Percentiles rank a stretch among this genome's conserved stretches.
phyloP scores from a whole-genome alignment of 768 basidiomycete genomes.

The Peribolospora kevripleyi region DNA sequence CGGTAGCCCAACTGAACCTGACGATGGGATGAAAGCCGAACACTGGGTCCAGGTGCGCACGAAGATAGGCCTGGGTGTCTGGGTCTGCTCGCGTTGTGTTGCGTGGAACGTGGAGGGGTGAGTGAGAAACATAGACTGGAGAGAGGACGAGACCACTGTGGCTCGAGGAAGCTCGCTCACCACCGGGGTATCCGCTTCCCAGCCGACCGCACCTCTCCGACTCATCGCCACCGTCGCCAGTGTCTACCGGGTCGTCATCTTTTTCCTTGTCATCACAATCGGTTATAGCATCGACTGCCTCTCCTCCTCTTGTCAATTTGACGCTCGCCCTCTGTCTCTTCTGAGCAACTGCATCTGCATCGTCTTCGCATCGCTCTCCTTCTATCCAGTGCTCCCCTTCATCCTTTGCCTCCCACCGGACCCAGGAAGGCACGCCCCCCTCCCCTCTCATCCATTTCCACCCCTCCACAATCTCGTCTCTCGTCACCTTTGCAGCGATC shows the following conservation, averaged over 20 bases:
- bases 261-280: conserved; percentile 8
- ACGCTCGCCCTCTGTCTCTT: conserved; percentile 1
- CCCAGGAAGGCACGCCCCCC: conserved; percentile 50
- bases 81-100: conserved; percentile 36
- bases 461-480: conserved; percentile 65
- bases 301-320: too few species aligned
- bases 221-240: not conserved
- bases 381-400: conserved; percentile 10
- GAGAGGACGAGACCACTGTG: not conserved
- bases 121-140: not conserved
- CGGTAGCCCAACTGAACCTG: conserved; percentile 87
- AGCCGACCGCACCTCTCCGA: conserved; percentile 14
- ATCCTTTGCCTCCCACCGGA: conserved; percentile 24
- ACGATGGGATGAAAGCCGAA: conserved; percentile 81
- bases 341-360: not conserved
- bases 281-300: too few species aligned
- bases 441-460: conserved; percentile 63
- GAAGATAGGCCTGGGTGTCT: conserved; percentile 70
- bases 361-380: not conserved
- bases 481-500: conserved; percentile 91
- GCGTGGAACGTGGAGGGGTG: not conserved
- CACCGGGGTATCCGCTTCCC: conserved; percentile 80
- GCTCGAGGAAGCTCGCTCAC: conserved; percentile 21
- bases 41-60: conserved; percentile 46
- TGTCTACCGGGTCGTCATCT: not conserved